Evolutionary conservation across 768 basidiomycete species (phyloP), one percentile per base, ranked within the genome.

Genomic region (Russula griseocarnosa): DNA sequence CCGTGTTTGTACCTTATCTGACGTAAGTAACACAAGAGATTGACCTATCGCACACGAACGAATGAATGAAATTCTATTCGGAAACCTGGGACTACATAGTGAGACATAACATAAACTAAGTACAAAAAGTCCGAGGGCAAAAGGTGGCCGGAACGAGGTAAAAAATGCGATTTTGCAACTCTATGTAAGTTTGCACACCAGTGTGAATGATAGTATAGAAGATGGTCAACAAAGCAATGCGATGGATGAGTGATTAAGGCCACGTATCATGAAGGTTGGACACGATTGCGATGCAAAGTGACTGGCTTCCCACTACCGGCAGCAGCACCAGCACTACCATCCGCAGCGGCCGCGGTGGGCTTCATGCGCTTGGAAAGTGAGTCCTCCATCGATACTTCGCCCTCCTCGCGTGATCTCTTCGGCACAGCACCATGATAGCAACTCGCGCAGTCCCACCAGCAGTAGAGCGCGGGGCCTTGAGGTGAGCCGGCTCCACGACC

Each of bases 261-360:
- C 18, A 24, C 9, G 9, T 40, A 18, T 60, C 28, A 61, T 71
- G 72, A 58, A 65, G 81, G 58, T 71, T 79, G 59, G 22, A 62
- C 67, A 60, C 56, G 65, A 55, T 62, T 63, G 10, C 59, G 63
- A 36, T 63, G 70, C 38, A 66, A 44, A 4, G 62, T 60, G 26
- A 69, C 40, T 1, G 67, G 67, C 55, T 68, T 68, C 34, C 65
- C 59, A 16, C 65, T 44, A 26, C 42, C 18, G 16, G 22, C 30
- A 5, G 22, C 44, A 26, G 36, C 59, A 14, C 47, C 52, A 6
- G 58, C 24, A 22, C 20, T 26, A 18, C 47, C 44, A 3, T 46
- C 63, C 9, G 18, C 59, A 34, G 46, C 10, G 26, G 42, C 46
- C 3, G 51, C 22, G 14, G 60, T 56, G 3, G 68, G 66, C 53